Conservation (phyloP, 768 basidiomycete species). For the Lactifluus echinatus region DNA sequence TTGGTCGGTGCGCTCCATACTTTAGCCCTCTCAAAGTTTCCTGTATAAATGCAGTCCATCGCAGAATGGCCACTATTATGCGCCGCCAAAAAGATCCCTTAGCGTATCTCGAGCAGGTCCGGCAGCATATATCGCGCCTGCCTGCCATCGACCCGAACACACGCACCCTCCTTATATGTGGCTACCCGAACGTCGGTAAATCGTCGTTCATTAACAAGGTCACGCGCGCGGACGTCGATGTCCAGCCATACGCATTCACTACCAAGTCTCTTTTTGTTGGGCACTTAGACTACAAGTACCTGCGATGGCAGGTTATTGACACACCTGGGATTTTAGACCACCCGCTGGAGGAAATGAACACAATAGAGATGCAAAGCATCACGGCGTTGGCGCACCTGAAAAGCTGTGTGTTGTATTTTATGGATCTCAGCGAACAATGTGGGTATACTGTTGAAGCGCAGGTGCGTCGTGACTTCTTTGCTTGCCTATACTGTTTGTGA, state of each 20-base stretch:
- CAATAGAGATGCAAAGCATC: conserved; percentile 99
- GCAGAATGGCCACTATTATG: conserved; percentile 98
- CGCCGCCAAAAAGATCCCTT: conserved; percentile 96
- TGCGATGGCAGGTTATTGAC: conserved; percentile 99
- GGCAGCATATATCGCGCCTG: conserved; percentile 97
- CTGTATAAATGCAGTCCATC: conserved; percentile 2
- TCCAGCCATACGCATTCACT: conserved; percentile 98
- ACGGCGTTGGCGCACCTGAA: conserved; percentile 96
- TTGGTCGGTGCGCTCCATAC: conserved; percentile 69
- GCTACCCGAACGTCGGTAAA: conserved; percentile 99
- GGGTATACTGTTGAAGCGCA: conserved; percentile 96
- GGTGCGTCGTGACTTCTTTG: conserved; percentile 36
- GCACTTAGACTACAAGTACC: conserved; percentile 97
- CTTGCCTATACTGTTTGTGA: not conserved
- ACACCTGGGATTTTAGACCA: conserved; percentile 98
- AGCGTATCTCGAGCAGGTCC: conserved; percentile 97
- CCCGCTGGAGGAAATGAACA: conserved; percentile 99
- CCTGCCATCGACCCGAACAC: conserved; percentile 98
- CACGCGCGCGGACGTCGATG: conserved; percentile 97
- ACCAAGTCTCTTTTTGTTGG: conserved; percentile 98
- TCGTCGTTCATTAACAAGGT: conserved; percentile 99
- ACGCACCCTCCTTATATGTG: conserved; percentile 93
- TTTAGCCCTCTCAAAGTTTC: not conserved
- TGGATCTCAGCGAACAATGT: conserved; percentile 98
- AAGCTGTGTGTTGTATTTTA: conserved; percentile 92